Evolutionary conservation across 1,284 basidiomycete genomes (phyloP).

Genomic region (Ceratobasidium sp.): DNA sequence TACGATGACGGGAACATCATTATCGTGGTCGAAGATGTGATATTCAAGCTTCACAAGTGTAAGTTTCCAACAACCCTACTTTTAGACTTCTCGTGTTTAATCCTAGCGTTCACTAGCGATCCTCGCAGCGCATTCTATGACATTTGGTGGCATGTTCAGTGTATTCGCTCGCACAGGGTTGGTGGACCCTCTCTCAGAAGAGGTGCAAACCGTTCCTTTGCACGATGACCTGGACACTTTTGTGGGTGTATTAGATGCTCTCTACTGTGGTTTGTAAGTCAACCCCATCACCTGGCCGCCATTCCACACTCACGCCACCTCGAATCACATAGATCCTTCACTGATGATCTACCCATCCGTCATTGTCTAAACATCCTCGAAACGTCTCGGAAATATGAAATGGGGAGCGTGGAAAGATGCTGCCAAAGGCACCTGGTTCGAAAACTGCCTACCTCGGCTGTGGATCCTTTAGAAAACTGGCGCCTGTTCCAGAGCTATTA

Average conservation of each 20-base stretch:
- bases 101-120: neutral
- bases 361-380: constrained; percentile 9
- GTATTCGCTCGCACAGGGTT: neutral
- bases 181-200: neutral
- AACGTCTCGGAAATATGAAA: neutral
- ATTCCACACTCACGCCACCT: neutral
- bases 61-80: neutral
- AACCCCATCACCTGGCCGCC: neutral
- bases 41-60: constrained; percentile 33
- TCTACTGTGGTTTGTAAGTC: constrained; percentile 1
- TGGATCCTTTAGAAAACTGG: constrained; percentile 12
- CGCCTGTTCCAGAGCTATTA: neutral
- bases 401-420: constrained; percentile 3
- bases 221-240: constrained; percentile 8
- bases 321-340: neutral
- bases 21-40: neutral
- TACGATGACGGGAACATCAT: constrained; percentile 23
- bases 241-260: neutral
- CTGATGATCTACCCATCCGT: neutral
- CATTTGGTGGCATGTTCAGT: constrained; percentile 21
- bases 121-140: neutral
- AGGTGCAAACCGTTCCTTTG: neutral
- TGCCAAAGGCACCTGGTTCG: neutral
- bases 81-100: neutral
- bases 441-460: neutral